Conservation (phyloP, 768 basidiomycete species). For the Tephrocybe sp. region DNA sequence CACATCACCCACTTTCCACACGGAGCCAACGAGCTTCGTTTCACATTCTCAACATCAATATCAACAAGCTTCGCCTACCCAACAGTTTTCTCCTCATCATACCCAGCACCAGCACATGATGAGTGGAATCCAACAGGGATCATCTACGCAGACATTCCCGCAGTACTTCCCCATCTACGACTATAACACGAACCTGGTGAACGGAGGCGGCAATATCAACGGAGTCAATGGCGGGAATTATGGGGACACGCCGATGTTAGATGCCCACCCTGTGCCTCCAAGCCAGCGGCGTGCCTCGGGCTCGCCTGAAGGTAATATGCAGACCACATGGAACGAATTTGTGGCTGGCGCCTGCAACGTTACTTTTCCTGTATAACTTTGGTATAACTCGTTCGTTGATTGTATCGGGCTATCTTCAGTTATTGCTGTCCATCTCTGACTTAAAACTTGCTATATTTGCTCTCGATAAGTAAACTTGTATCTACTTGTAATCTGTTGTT, state of each 20-base stretch:
- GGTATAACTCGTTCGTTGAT: too few species aligned
- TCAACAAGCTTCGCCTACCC: slow-evolving; percentile 13
- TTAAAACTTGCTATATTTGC: too few species aligned
- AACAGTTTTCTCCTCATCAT: slow-evolving; percentile 11
- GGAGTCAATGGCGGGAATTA: slow-evolving; percentile 16
- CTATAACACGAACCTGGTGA: slow-evolving; percentile 44
- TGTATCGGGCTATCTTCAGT: too few species aligned
- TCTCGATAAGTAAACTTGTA: too few species aligned
- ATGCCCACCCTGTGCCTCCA: slow-evolving; percentile 37
- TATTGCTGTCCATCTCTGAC: too few species aligned
- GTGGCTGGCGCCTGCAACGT: too few species aligned
- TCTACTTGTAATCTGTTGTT: too few species aligned
- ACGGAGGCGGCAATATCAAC: slow-evolving; percentile 14
- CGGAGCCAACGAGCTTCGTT: slow-evolving; percentile 32
- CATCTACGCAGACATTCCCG: slow-evolving; percentile 40
- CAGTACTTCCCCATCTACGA: slow-evolving; percentile 78
- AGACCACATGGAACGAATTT: slow-evolving; percentile 64
- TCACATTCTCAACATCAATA: slow-evolving; percentile 26
- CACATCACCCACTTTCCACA: slow-evolving; percentile 31
- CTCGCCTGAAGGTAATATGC: slow-evolving; percentile 61
- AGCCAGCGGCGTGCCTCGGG: slow-evolving; percentile 43
- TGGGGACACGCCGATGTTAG: slow-evolving; percentile 32
- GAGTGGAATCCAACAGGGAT: slow-evolving; percentile 12
- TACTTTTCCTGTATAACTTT: slow-evolving; percentile 33
- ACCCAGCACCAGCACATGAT: slow-evolving; percentile 20